Percentiles rank a stretch among this genome's conserved stretches.
These are phyloP conservation scores for Goniomonas avonlea DNA, from an alignment of 78 protist genomes.

Conservation along the genomic window DNA sequence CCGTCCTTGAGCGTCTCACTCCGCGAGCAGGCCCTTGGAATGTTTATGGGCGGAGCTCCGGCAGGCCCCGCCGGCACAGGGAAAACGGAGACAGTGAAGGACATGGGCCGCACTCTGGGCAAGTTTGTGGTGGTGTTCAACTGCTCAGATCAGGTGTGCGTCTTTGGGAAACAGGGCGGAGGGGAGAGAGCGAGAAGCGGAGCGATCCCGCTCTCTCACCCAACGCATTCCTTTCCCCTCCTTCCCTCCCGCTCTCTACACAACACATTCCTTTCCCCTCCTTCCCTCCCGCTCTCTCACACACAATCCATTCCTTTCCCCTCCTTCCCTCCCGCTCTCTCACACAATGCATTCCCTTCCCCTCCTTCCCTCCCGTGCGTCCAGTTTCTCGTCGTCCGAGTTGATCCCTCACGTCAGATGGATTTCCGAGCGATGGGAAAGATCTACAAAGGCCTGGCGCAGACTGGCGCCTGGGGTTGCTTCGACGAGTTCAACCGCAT, in stretches of 20 bases:
- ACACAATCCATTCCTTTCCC: too few species aligned
- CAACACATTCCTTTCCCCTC: too few species aligned
- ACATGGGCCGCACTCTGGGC: constrained; percentile 77
- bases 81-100: constrained; percentile 91
- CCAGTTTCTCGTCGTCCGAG: not conserved
- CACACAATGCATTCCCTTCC: too few species aligned
- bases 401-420: too few species aligned
- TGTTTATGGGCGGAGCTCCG: constrained; percentile 71
- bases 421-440: constrained; percentile 74
- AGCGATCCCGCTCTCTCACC: too few species aligned
- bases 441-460: constrained; percentile 65
- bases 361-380: too few species aligned
- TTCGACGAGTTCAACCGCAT: constrained; percentile 92
- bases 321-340: too few species aligned
- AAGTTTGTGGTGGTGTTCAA: constrained; percentile 67
- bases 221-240: too few species aligned
- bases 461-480: constrained; percentile 92
- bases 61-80: constrained; percentile 96
- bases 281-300: too few species aligned
- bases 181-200: too few species aligned
- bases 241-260: too few species aligned
- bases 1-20: constrained; percentile 56
- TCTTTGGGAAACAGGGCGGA: too few species aligned
- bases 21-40: constrained; percentile 28
- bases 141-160: constrained; percentile 83